phyloP scores from a whole-genome alignment of 768 basidiomycete species.

The Dictyophora rubrovolvata region DNA sequence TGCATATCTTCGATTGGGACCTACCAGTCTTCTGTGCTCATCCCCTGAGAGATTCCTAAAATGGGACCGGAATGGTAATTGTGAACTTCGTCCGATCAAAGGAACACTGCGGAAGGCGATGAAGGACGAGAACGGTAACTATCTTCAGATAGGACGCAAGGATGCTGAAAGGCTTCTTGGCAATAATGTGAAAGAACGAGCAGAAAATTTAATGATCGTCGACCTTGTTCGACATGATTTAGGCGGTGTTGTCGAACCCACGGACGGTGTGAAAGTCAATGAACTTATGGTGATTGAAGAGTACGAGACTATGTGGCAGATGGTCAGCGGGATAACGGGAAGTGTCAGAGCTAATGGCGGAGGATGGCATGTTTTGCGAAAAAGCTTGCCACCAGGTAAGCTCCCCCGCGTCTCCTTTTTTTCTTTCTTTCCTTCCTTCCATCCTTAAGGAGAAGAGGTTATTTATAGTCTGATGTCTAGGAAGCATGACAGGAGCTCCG shows the following conservation, averaged over 20 bases:
- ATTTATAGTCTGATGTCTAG: conserved; percentile 26
- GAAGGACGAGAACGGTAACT: conserved; percentile 13
- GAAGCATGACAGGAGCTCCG: conserved; percentile 96
- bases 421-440: neutral
- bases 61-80: conserved; percentile 50
- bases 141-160: conserved; percentile 41
- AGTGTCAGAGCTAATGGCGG: conserved; percentile 36
- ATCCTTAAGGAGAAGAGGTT: neutral
- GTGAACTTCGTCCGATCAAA: conserved; percentile 90
- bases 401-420: neutral
- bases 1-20: conserved; percentile 67
- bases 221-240: conserved; percentile 93
- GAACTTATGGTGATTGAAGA: conserved; percentile 86
- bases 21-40: conserved; percentile 70
- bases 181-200: conserved; percentile 78
- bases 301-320: conserved; percentile 90
- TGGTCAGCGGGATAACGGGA: conserved; percentile 90
- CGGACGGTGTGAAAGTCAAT: conserved; percentile 70
- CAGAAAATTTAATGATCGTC: conserved; percentile 97
- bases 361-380: conserved; percentile 70
- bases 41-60: conserved; percentile 90
- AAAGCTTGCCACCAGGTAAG: conserved; percentile 79
- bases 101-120: conserved; percentile 75
- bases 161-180: conserved; percentile 54
- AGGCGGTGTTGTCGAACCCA: conserved; percentile 54